These are phyloP conservation scores for Cryptococcus wingfieldii DNA, from an alignment of 1,284 basidiomycete species.

Conservation along the genomic window DNA sequence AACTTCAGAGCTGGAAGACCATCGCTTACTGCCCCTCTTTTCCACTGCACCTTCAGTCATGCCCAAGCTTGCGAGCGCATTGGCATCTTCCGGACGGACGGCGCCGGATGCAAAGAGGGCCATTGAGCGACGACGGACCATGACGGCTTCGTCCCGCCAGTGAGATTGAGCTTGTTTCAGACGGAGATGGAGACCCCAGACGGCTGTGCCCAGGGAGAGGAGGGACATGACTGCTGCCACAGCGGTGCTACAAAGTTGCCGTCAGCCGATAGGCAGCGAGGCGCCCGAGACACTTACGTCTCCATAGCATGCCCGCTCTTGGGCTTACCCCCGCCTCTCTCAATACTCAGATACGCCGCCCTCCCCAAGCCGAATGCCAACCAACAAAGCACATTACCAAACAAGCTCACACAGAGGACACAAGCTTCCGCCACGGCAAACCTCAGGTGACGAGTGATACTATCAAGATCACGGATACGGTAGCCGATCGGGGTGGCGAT, in stretches of 20 bases:
- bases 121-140: slow-evolving; percentile 37
- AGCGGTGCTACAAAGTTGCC: slow-evolving; percentile 23
- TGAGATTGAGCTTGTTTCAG: slow-evolving; percentile 28
- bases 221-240: slow-evolving; percentile 41
- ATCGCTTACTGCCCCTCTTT: slow-evolving; percentile 8
- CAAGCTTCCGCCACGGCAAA: slow-evolving; percentile 39
- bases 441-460: slow-evolving; percentile 38
- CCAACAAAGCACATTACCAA: slow-evolving; percentile 44
- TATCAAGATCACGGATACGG: slow-evolving; percentile 35
- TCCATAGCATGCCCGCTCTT: slow-evolving; percentile 40
- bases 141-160: slow-evolving; percentile 41
- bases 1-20: slow-evolving; percentile 5
- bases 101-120: slow-evolving; percentile 20
- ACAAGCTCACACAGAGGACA: slow-evolving; percentile 39
- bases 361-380: slow-evolving; percentile 37
- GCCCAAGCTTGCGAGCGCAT: slow-evolving; percentile 6
- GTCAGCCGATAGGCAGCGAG: not conserved
- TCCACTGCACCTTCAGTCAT: slow-evolving; percentile 8
- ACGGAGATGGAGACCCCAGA: slow-evolving; percentile 39
- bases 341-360: slow-evolving; percentile 26
- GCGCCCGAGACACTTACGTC: slow-evolving; percentile 25
- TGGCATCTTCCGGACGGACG: slow-evolving; percentile 7
- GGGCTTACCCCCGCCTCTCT: slow-evolving; percentile 23
- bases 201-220: slow-evolving; percentile 32
- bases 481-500: slow-evolving; percentile 27